Base-by-base conservation (phyloP, 306 rosid species). In the Betula pendula region DNA sequence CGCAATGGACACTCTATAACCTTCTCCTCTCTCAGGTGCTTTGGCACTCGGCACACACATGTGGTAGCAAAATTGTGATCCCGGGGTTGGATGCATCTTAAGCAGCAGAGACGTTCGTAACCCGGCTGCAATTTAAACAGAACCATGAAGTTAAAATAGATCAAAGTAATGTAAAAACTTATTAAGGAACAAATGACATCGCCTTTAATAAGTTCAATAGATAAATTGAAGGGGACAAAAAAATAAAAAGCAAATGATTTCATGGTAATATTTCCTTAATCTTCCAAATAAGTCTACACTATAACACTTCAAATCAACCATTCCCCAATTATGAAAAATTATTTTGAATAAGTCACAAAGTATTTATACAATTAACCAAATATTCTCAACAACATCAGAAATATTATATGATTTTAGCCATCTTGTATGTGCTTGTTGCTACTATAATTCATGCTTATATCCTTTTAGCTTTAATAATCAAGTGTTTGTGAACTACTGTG, bases 1-100 rank as follows among this genome's bases (percentile, higher is more conserved):
- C 96, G 35, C 98, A 93, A 47, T 93, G 97, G 73, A 93, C 98
- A 93, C 80, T 91, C 98, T 11, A 91, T 86, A 15, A 90, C 92
- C 82, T 93, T 93, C 81, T 90, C 98, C 84, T 91, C 96, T 85
- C 98, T 90, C 11, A 91, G 83, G 74, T 94, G 91, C 82, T 90
- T 89, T 19, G 98, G 98, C 29, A 94, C 98, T 60, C 98, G 92
- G 71, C 97, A 94, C 59, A 91, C 94, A 1, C 96, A 94, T 4
- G 98, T 91, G 16, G 97, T 94, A 14, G 91, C 92, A 81, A 91
- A 94, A 83, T 94, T 94, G 83, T 91, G 97, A 81, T 94, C 91
- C 24, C 98, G 90, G 2, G 97, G 94, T 83, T 91, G 97, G 44
- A 94, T 94, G 91, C 98, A 94, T 74, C 94, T 82, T 73, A 94